These are phyloP conservation scores for Paramecium primaurelia DNA, from an alignment of 73 alveolate species.

Conservation along the genomic window DNA sequence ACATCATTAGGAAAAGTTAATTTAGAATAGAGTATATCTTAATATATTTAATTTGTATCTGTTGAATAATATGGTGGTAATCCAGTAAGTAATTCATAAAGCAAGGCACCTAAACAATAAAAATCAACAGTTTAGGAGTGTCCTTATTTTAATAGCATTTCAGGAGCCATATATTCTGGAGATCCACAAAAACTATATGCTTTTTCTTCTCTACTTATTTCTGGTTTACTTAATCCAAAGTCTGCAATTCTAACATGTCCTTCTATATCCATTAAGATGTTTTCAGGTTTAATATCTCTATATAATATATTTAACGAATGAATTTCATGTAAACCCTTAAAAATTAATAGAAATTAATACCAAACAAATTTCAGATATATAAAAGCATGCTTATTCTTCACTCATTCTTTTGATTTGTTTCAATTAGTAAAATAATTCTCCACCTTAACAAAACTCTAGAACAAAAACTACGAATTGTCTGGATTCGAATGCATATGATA, in stretches of 20 bases:
- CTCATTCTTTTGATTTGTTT: constrained; percentile 67
- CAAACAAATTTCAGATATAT: constrained; percentile 68
- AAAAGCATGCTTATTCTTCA: constrained; percentile 70
- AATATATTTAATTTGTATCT: constrained; percentile 56
- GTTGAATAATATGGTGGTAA: constrained; percentile 67
- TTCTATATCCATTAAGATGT: constrained; percentile 70
- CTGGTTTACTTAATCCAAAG: constrained; percentile 68
- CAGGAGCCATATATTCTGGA: constrained; percentile 79
- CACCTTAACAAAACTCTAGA: constrained; percentile 87
- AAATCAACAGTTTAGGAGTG: constrained; percentile 69
- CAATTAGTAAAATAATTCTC: constrained; percentile 82
- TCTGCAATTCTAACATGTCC: constrained; percentile 71
- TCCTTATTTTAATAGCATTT: constrained; percentile 66
- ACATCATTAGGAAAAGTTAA: constrained; percentile 57
- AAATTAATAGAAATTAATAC: constrained; percentile 64
- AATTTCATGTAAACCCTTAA: constrained; percentile 64
- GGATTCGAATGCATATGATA: constrained; percentile 77
- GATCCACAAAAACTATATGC: constrained; percentile 74
- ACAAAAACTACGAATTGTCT: constrained; percentile 70
- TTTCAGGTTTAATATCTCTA: constrained; percentile 84
- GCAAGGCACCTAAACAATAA: constrained; percentile 69
- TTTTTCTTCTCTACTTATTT: constrained; percentile 60
- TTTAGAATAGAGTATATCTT: constrained; percentile 55
- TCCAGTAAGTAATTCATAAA: constrained; percentile 72
- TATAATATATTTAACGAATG: constrained; percentile 64